Percentiles rank a stretch among this genome's conserved stretches.
These are phyloP conservation scores for Phialophora chinensis DNA, from an alignment of 2,329 filamentous ascomycete genomes.

Conservation along the genomic window DNA sequence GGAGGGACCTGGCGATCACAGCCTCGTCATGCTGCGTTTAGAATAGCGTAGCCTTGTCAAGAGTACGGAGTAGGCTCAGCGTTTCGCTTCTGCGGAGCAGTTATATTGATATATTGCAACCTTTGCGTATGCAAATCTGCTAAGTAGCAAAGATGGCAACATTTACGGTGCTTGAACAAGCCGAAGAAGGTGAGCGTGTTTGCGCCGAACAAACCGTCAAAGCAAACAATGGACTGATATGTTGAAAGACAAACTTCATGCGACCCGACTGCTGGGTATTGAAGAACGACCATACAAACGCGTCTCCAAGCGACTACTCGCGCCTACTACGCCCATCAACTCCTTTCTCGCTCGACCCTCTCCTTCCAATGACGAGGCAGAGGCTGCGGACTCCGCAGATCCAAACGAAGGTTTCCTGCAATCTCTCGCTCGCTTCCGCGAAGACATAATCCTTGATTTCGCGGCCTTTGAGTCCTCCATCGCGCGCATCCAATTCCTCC, in stretches of 20 bases:
- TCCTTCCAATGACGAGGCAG: constrained; percentile 62
- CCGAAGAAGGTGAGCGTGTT: constrained; percentile 63
- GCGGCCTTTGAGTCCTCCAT: constrained; percentile 81
- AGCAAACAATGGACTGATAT: constrained; percentile 4
- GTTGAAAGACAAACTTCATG: constrained; percentile 76
- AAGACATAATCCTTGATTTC: constrained; percentile 87
- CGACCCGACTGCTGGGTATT: constrained; percentile 81
- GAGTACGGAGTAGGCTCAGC: background rate
- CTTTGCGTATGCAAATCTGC: background rate
- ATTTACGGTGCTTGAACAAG: constrained; percentile 74
- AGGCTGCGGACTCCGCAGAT: constrained; percentile 49
- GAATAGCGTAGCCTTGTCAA: background rate
- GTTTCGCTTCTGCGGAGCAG: background rate
- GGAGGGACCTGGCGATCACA: background rate
- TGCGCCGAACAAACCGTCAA: background rate
- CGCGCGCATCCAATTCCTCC: constrained; percentile 83
- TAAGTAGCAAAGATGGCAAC: constrained; percentile 52
- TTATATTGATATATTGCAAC: background rate
- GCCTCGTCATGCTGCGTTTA: background rate
- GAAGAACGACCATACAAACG: constrained; percentile 93
- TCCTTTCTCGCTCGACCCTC: constrained; percentile 50
- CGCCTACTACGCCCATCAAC: constrained; percentile 68
- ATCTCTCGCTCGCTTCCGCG: constrained; percentile 72
- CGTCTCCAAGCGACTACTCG: constrained; percentile 79
- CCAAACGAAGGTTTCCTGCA: constrained; percentile 37